These are phyloP conservation scores for Trichoderma atroviride DNA, from an alignment of 2,329 filamentous ascomycete species.

Conservation along the genomic window DNA sequence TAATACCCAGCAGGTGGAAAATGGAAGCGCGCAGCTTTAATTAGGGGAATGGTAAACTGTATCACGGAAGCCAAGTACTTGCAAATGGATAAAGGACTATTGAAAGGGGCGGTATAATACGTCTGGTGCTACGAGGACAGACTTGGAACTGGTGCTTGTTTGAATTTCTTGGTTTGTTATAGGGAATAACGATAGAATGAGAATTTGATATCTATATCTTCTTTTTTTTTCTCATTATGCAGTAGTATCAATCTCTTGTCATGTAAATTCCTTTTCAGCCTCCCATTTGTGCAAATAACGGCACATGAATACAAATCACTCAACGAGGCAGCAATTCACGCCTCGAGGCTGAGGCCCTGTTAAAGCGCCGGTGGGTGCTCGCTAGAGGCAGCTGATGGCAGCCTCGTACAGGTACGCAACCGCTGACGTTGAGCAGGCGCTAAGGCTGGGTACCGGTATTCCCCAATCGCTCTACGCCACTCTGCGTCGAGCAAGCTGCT, in stretches of 20 bases:
- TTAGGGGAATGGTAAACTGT: not conserved
- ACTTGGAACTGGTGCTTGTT: not conserved
- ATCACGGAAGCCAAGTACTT: not conserved
- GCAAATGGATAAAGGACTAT: not conserved
- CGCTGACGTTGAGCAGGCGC: slow-evolving; percentile 24
- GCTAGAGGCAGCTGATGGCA: not conserved
- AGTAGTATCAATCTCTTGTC: not conserved
- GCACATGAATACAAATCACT: not conserved
- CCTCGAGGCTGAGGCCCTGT: not conserved
- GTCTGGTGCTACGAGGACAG: not conserved
- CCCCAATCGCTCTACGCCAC: not conserved
- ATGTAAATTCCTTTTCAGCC: not conserved
- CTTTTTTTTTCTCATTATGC: no score
- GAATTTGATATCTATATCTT: not conserved
- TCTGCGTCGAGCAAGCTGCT: slow-evolving; percentile 9
- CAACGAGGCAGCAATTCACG: not conserved
- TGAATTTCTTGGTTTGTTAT: not conserved
- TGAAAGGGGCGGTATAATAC: not conserved
- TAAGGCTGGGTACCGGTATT: slow-evolving; percentile 14
- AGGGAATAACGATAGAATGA: not conserved
- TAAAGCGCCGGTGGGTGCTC: slow-evolving; percentile 6
- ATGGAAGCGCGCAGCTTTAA: not conserved
- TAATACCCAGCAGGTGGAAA: not conserved
- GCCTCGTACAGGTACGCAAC: slow-evolving; percentile 22
- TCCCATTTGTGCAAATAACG: not conserved